A percentile compares a stretch with the other conserved stretches of the same genome.
phyloP scores from a whole-genome alignment of 805 yeast genomes.

The Yamadazyma nakazawae region DNA sequence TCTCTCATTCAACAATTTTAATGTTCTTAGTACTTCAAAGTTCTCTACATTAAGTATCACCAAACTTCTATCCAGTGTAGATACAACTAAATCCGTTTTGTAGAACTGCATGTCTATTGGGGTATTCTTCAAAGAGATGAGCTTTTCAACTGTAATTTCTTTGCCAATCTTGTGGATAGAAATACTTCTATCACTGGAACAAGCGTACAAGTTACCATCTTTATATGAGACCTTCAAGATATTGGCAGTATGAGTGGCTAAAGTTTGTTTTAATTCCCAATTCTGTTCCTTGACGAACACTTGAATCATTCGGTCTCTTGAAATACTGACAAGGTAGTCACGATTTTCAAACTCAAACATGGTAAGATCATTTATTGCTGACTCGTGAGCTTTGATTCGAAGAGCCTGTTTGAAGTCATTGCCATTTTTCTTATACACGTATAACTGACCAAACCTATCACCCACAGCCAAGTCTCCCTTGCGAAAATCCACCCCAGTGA shows the following conservation, averaged over 20 bases:
- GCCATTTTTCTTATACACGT: conserved; percentile 20
- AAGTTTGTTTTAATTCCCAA: conserved; percentile 59
- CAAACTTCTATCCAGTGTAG: conserved; percentile 51
- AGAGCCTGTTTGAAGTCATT: conserved; percentile 4
- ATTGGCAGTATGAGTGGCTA: conserved; percentile 58
- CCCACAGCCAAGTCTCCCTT: conserved; percentile 37
- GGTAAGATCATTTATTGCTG: conserved; percentile 45
- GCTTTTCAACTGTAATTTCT: conserved; percentile 35
- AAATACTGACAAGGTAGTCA: conserved; percentile 44
- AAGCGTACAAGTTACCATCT: conserved; percentile 40
- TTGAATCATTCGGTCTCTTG: conserved; percentile 65
- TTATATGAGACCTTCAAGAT: conserved; percentile 35
- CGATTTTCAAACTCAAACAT: conserved; percentile 26
- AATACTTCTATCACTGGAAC: conserved; percentile 61
- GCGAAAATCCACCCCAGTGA: conserved; percentile 40
- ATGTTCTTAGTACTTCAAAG: conserved; percentile 32
- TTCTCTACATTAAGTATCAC: conserved; percentile 33
- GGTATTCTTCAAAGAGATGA: conserved; percentile 49
- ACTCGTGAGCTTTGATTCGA: conserved; percentile 48
- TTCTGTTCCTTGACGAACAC: conserved; percentile 31
- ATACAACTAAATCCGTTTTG: conserved; percentile 43
- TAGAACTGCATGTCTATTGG: conserved; percentile 42
- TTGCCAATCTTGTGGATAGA: conserved; percentile 46
- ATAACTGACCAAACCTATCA: conserved; percentile 47
- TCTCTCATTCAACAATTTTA: conserved; percentile 40